Evolutionary conservation across 495 filamentous ascomycete species (phyloP), one percentile per base, ranked within the genome.

Genomic region (Daldinia caldariorum): DNA sequence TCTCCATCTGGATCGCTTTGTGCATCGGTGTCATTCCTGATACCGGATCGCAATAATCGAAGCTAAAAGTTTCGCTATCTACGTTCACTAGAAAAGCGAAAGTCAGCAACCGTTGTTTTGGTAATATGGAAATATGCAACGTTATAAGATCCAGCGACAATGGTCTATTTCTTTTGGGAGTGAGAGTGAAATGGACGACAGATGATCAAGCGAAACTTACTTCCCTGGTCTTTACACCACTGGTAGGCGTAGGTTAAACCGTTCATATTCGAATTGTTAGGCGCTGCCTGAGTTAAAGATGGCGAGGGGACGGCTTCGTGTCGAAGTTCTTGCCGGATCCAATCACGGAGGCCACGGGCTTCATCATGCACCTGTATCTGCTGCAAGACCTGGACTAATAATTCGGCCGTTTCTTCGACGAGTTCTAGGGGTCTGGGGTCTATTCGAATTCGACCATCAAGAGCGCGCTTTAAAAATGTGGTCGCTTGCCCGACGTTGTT

Each of bases 221-320:
- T 71, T 26, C 66, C 66, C 45, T 72, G 61, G 6, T 74, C 58
- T 43, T 68, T 56, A 14, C 72, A 76, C 74, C 74, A 76, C 29
- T 45, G 61, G 14, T 69, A 72, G 3, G 67, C 67, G 32, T 16
- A 35, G 8, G 61, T 58, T n/a, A 70, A 34, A 43, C 64, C 14
- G 43, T 41, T 32, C 59, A 32, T 4, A 32, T 66, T 13, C 26
- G 39, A 9, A 4, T 22, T 16, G n/a, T 57, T 57, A 2, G 55
- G 22, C 20, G 32, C 60, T 45, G 9, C 38, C 12, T 49, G 61
- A n/a, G 45, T 22, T 22, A 56, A 51, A 3, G 61, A 53, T 35
- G 55, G 55, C 14, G 47, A 6, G 38, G 60, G 10, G 0, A 10
- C 8, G 2, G 57, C 9, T 39, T 69, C 43, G 6, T 3, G 18